phyloP scores from a whole-genome alignment of 169 alveolate species.

The Eimeria praecox region DNA sequence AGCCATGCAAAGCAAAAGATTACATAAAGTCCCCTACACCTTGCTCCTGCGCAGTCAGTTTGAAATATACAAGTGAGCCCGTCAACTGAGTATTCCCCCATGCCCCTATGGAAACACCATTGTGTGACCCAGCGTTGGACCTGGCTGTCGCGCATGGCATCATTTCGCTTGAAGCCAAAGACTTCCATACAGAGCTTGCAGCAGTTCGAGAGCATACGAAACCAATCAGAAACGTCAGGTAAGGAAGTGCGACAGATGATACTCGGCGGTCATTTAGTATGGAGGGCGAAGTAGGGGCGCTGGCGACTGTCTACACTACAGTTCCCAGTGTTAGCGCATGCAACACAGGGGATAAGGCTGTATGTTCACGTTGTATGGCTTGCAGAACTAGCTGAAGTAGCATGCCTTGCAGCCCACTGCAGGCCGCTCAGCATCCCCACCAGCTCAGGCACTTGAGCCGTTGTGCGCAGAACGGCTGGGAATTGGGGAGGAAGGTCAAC shows the following conservation, averaged over 20 bases:
- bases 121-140: not conserved
- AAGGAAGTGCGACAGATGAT: not conserved
- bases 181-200: not conserved
- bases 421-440: too few relatives aligned
- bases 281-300: too few relatives aligned
- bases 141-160: not conserved
- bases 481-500: too few relatives aligned
- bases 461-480: too few relatives aligned
- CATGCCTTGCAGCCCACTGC: too few relatives aligned
- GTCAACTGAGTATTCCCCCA: not conserved
- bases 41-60: not conserved
- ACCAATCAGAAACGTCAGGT: not conserved
- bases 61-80: not conserved
- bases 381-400: too few relatives aligned
- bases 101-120: not conserved
- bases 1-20: not conserved
- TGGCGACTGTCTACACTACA: not conserved
- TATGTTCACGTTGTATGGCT: too few relatives aligned
- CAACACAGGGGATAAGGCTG: too few relatives aligned
- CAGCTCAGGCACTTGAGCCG: too few relatives aligned
- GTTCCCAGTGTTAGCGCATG: too few relatives aligned
- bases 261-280: not conserved
- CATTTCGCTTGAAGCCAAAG: not conserved
- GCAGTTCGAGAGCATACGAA: not conserved
- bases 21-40: not conserved